These are phyloP conservation scores for Flaveria linearis DNA, from an alignment of 129 eudicot species.

Conservation along the genomic window DNA sequence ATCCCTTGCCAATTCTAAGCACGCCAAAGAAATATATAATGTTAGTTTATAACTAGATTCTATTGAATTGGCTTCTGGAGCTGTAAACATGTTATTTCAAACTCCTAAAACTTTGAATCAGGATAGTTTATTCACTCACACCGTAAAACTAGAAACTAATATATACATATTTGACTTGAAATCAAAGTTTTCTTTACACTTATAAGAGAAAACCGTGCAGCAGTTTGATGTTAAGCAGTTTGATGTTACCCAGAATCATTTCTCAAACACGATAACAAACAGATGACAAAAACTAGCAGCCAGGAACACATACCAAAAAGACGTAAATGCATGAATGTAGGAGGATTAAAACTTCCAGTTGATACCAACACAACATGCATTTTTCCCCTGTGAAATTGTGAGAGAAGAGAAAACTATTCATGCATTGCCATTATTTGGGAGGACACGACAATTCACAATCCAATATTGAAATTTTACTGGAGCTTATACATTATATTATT, in stretches of 20 bases:
- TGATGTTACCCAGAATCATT: neutral
- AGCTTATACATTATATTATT: neutral
- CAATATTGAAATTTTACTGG: neutral
- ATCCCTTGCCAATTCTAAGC: constrained; percentile 87
- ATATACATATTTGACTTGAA: neutral
- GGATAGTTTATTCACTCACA: neutral
- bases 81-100: neutral
- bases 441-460: neutral
- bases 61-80: constrained; percentile 2
- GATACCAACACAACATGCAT: constrained; percentile 65
- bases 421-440: neutral
- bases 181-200: neutral
- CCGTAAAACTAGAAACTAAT: neutral
- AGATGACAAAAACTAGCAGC: neutral
- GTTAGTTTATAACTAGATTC: neutral
- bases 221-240: neutral
- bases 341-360: constrained; percentile 97
- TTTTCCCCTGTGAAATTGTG: constrained; percentile 43
- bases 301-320: constrained; percentile 70
- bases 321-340: constrained; percentile 93
- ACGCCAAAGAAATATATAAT: constrained; percentile 13
- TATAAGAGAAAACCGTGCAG: neutral
- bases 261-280: too few relatives aligned
- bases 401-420: constrained; percentile 15
- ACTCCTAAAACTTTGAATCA: constrained; percentile 2